Evolutionary conservation across 768 basidiomycete genomes (phyloP), one percentile per base, ranked within the genome.

Genomic region (Rhizopogon roseolus): DNA sequence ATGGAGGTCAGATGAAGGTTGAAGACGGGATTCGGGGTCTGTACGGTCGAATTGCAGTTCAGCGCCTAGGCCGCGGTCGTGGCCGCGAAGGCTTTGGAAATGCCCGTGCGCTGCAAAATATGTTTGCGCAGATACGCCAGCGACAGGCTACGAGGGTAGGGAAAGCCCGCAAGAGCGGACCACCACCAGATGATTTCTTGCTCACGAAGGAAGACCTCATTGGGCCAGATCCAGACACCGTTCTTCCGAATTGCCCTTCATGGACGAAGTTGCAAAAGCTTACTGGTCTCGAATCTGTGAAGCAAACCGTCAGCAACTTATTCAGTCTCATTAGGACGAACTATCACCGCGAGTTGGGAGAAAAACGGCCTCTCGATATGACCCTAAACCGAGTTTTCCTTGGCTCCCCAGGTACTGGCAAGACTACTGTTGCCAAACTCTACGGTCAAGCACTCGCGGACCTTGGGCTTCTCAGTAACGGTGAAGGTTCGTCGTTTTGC

Each of bases 401-500:
- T n/a, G 84, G 84, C 4, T 76, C 77, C 16, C 84, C 84, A 16
- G 84, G 84, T 3, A 84, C 83, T 4, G 84, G 84, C 0, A 86
- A 85, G 61, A 86, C 84, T 0, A 81, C 83, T 0, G 83, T 86
- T 0, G 84, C 80, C 0, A 78, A 77, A 57, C 64, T 83, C 1
- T 86, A 85, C 56, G 84, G 84, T 0, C 73, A 76, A 50, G 79
- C 85, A 54, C 59, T 86, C 10, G 76, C 74, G 0, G 81, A 84
- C 49, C 62, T 86, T 1, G 76, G 77, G 3, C 58, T 86, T 22
- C 64, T 86, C 8, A 83, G 79, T 62, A 84, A 81, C 45, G 82
- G 84, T 13, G 84, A 86, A 79, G 82, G 84, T 84, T 54, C 53
- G 66, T 1, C 34, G 22, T n/a, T 41, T 19, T 19, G 11, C 27